Base-by-base conservation (phyloP, 352 stramenopile genomes). In the Sclerospora graminicola region DNA sequence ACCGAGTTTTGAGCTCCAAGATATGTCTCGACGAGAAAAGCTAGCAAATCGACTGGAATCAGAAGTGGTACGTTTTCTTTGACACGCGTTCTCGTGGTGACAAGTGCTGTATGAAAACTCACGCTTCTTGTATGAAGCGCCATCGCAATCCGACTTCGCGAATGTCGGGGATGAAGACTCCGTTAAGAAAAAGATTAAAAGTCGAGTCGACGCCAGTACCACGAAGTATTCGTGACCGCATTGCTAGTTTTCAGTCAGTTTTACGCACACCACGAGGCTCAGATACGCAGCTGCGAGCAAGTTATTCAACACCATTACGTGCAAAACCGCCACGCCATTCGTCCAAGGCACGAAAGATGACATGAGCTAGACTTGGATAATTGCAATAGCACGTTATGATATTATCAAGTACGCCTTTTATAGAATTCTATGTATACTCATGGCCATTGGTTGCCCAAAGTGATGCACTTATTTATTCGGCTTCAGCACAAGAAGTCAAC, bases 241-340 rank as follows among this genome's bases (percentile, higher is more conserved):
- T 89, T 26, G 67, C 67, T 2, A 83, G 62, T 49, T 33, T 70
- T 24, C 58, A 70, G 10, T 83, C 72, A 5, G 43, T 55, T 29
- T 30, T 61, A 15, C 62, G 53, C 7, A 82, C 69, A 4, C 60
- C 75, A 3, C 61, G 84, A 35, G 70, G 77, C 11, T 72, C 66
- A 2, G 76, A 85, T 40, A 51, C 61, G 2, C 74, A 89, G 37
- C 62, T 92, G 32, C 63, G 77, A 33, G 75, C 80, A 13, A 89
- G 77, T 39, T 92, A 92, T 56, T 69, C 77, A 15, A 86, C 78
- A 5, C 78, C 75, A n/a, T 30, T 71, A 32, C 52, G 53, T n/a
- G n/a, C n/a, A n/a, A n/a, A n/a, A 2, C 54, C 58, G 16, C 50
- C 65, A 2, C 58, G 52, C 13, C 51, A 59, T 53, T 53, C 50